Conservation (phyloP, 2,329 filamentous ascomycete species). For the Xylogone sp. region DNA sequence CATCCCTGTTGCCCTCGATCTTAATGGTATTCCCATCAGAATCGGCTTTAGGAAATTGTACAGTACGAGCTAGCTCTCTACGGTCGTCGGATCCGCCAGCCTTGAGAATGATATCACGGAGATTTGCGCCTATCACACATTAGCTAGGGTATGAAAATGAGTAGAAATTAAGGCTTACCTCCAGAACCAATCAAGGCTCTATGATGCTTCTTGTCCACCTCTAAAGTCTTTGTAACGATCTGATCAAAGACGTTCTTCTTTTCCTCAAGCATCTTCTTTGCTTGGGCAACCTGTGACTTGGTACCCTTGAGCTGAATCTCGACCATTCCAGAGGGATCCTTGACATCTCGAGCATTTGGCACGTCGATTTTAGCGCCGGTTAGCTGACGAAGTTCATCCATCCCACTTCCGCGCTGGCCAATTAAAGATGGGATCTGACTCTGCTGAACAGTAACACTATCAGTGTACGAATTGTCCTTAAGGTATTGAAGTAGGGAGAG, state of each 20-base stretch:
- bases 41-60: constrained; percentile 91
- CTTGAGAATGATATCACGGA: constrained; percentile 80
- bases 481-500: constrained; percentile 85
- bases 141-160: constrained; percentile 26
- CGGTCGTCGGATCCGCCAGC: constrained; percentile 88
- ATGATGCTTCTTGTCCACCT: constrained; percentile 94
- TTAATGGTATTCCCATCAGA: constrained; percentile 79
- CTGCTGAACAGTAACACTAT: constrained; percentile 80
- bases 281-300: constrained; percentile 83
- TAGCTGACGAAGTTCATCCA: constrained; percentile 81
- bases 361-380: constrained; percentile 92
- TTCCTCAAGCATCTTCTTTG: constrained; percentile 85
- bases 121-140: constrained; percentile 65
- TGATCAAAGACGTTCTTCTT: constrained; percentile 85
- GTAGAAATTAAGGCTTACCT: constrained; percentile 53
- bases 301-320: constrained; percentile 92
- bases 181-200: constrained; percentile 82
- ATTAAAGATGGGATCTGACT: constrained; percentile 93
- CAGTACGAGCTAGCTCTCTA: constrained; percentile 78
- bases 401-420: constrained; percentile 81
- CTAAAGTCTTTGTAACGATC: constrained; percentile 77
- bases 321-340: constrained; percentile 63
- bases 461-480: constrained; percentile 79
- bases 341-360: constrained; percentile 71
- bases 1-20: constrained; percentile 75